Percentiles rank a stretch among this genome's conserved stretches.
Evolutionary conservation across 1,284 basidiomycete genomes (phyloP).

Genomic region (Trametes polyzona): DNA sequence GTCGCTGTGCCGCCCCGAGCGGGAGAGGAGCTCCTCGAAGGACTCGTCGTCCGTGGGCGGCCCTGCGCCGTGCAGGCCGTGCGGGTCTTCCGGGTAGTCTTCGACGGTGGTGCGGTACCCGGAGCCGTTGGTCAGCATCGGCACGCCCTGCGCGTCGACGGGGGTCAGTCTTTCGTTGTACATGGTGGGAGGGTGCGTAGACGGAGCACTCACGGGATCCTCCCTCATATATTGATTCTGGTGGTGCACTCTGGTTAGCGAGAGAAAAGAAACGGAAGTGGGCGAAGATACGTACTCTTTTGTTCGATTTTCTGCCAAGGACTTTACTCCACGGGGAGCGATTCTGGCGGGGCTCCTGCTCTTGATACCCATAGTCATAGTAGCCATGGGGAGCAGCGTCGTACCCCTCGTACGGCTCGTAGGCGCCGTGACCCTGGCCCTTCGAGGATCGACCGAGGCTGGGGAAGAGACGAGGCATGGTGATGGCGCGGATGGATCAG

Average conservation of each 20-base stretch:
- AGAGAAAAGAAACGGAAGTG: not conserved
- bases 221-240: constrained; percentile 29
- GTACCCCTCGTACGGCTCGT: constrained; percentile 29
- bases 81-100: constrained; percentile 27
- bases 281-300: constrained; percentile 24
- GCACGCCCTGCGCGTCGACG: not conserved
- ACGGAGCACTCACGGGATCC: constrained; percentile 29
- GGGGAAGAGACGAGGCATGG: constrained; percentile 37
- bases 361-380: constrained; percentile 29
- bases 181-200: too few species aligned
- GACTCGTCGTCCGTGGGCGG: constrained; percentile 27
- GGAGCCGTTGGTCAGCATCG: not conserved
- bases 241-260: not conserved
- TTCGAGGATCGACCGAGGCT: constrained; percentile 35
- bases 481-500: not conserved
- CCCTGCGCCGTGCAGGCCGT: not conserved
- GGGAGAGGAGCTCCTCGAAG: constrained; percentile 29
- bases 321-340: constrained; percentile 34
- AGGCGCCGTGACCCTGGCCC: constrained; percentile 21
- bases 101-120: constrained; percentile 26
- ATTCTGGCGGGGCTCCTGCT: constrained; percentile 25
- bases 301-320: constrained; percentile 26
- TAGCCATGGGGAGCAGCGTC: constrained; percentile 28
- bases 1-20: constrained; percentile 21
- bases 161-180: too few species aligned